Evolutionary conservation across 495 filamentous ascomycete genomes (phyloP).

Genomic region (Penicillium taxi): DNA sequence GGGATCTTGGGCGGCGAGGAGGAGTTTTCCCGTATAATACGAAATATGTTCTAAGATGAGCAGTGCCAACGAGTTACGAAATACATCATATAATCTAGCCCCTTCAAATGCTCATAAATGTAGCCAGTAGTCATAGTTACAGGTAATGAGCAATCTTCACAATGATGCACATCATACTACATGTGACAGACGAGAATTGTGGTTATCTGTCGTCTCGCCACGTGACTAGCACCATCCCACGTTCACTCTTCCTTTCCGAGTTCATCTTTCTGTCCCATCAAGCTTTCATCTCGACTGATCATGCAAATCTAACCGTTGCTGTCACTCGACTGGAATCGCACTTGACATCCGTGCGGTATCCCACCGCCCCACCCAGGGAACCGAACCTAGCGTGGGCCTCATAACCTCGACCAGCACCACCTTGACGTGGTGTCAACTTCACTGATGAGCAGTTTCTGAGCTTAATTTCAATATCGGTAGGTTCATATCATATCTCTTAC

Average conservation of each 20-base stretch:
- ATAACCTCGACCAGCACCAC: constrained; percentile 16
- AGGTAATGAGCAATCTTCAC: no score
- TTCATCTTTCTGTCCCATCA: no score
- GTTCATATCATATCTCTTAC: background rate
- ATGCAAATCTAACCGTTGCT: constrained; percentile 1
- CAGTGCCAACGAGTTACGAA: background rate
- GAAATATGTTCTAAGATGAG: constrained; percentile 51
- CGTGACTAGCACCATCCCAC: constrained; percentile 6
- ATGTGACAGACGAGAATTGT: no score
- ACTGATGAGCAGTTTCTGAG: constrained; percentile 2
- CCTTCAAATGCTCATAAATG: no score
- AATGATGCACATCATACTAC: no score
- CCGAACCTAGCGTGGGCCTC: constrained; percentile 18
- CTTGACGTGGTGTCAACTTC: constrained; percentile 3
- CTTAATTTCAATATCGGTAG: background rate
- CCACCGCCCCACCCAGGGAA: constrained; percentile 31
- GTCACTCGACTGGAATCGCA: constrained; percentile 1
- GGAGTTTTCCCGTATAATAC: constrained; percentile 55
- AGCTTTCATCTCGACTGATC: background rate
- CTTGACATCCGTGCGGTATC: constrained; percentile 5
- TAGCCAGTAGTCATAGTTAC: no score
- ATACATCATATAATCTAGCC: no score
- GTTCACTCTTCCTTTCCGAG: constrained; percentile 1
- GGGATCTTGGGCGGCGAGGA: constrained; percentile 53
- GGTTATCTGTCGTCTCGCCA: no score